Evolutionary conservation across 1,139 yeast species (phyloP), one percentile per base, ranked within the genome.

Genomic region (Candida tetrigidarum): DNA sequence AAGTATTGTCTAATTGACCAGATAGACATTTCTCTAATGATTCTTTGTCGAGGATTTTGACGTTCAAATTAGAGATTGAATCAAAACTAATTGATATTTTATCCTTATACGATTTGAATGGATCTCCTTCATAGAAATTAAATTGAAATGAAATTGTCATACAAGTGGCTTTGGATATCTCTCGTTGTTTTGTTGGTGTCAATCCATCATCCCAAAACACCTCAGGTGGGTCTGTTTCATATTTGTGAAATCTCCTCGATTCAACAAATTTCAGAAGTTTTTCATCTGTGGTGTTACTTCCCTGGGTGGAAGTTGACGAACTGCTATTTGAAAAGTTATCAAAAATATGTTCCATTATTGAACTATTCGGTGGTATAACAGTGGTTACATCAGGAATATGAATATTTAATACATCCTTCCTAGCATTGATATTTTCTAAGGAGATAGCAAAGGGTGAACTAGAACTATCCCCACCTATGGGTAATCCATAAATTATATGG

Each of bases 361-460:
- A 45, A 22, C 64, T 55, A 26, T 51, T 56, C 0, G 78, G 78
- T 2, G 64, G 28, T 2, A 71, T 34, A 38, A 56, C 58, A 3
- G 76, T 58, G 3, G 66, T 64, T 3, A 74, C 43, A 51, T 76
- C 81, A 2, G 79, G 78, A 12, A 76, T 54, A 50, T 77, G 81
- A n/a, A 77, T 47, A 44, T 71, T 69, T n/a, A 74, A 47, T 14
- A 49, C 41, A 46, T 63, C 62, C 45, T 62, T 60, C 37, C 74
- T 54, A 1, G 71, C 51, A 50, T 65, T 68, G 35, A 64, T 49
- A 35, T 63, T 62, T 39, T 66, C 73, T 29, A 71, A 46, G 0
- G 78, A 73, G 1, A 74, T 51, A 0, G 63, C 76, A 28, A 51
- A 37, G 14, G 38, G 37, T 10, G 48, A 18, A 5, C 11, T 27